Base-by-base conservation (phyloP, 2,329 filamentous ascomycete genomes). In the Aspergillus aculeatinus region DNA sequence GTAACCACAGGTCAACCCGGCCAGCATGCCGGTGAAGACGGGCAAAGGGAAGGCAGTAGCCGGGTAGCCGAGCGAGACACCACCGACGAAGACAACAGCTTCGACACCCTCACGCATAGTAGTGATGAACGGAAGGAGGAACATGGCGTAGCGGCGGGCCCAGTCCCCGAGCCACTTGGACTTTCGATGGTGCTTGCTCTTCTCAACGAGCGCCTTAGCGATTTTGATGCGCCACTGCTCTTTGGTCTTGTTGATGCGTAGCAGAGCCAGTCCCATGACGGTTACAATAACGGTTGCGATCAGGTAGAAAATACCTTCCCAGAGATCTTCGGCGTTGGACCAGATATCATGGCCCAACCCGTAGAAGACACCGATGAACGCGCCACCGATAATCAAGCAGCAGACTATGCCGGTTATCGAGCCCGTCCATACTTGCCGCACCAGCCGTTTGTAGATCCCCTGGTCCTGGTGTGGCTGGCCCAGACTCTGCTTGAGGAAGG, bases 191-290 rank as follows among this genome's bases (percentile, higher is more conserved):
- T 39, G 76, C 76, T 25, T 52, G 12, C 29, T 82, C 79, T 35
- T 82, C 79, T 11, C 72, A 65, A 90, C 86, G 25, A 94, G 76
- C 2, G 89, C 85, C 67, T 85, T 85, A 21, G 88, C 85, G 23
- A 96, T 84, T 83, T 95, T 95, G 68, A 89, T 79, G n/a, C 87
- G 85, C 92, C 92, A 96, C 77, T 95, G 95, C 63, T 89, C 87
- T 73, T 92, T 90, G 74, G 95, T 84, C 76, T 94, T 95, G 62
- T 87, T 89, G 58, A 96, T 84, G 27, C 92, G 88, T 7, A 96
- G 85, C 31, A 96, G 84, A 4, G 90, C 91, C 33, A 87, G 88
- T 29, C 92, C 92, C 80, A 96, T 89, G 62, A 92, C 67, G 39
- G 89, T 89, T 76, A 96, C 95, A 77, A 96, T 92, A 65, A 95